Conservation (phyloP, 176 grass and related monocot species). For the Carex kokanica region DNA sequence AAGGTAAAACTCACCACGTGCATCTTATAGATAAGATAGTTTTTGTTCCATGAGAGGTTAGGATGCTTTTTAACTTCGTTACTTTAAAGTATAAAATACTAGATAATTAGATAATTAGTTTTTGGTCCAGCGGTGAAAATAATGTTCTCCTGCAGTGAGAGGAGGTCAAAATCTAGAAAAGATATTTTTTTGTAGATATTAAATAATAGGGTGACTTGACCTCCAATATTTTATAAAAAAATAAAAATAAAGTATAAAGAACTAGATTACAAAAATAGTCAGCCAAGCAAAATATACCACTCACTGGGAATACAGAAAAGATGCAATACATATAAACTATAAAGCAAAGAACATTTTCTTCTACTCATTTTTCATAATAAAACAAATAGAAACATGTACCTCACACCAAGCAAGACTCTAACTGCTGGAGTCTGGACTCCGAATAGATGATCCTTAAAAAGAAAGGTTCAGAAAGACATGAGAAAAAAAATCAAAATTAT, state of each 20-base stretch:
- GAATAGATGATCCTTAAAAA: background rate
- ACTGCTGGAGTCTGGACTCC: background rate
- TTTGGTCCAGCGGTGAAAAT: no score
- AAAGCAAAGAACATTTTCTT: background rate
- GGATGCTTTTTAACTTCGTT: background rate
- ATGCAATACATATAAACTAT: background rate
- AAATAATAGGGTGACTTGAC: rapidly evolving
- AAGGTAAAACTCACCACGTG: background rate
- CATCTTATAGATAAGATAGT: background rate
- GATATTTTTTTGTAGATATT: no score
- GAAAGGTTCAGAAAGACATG: background rate
- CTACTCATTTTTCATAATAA: background rate
- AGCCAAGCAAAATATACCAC: background rate
- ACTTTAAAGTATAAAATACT: background rate
- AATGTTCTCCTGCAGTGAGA: no score
- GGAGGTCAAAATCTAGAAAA: no score
- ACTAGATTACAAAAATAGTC: background rate
- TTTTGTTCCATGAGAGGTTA: background rate
- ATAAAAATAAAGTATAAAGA: no score
- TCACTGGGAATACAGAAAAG: background rate
- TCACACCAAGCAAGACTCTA: background rate
- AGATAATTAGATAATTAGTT: no score
- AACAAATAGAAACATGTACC: background rate
- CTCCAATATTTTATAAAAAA: no score
- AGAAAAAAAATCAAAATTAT: background rate